A percentile compares a stretch with the other conserved stretches of the same genome.
Evolutionary conservation across 352 stramenopile species (phyloP).

Genomic region (Lagenidium sp.): DNA sequence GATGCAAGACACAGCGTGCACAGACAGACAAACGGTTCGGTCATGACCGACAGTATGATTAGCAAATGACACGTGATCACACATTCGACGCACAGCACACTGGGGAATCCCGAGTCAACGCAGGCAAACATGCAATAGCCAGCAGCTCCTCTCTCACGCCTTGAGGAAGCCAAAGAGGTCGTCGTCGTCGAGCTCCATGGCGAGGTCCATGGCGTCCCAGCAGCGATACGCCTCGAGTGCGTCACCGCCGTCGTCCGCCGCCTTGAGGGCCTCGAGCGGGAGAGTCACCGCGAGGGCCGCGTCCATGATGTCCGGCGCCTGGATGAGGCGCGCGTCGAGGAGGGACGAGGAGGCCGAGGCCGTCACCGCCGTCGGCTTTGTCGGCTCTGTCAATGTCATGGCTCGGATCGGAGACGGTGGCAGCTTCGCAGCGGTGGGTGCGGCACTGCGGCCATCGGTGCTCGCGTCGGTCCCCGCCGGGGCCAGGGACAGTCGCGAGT

Average conservation of each 20-base stretch:
- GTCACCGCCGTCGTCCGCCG: conserved; percentile 40
- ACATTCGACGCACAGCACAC: neutral
- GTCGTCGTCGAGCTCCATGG: conserved; percentile 78
- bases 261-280: neutral
- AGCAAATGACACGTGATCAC: neutral
- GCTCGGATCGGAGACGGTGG: neutral
- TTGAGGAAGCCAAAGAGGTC: conserved; percentile 85
- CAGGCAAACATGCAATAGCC: no score
- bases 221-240: conserved; percentile 55
- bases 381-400: neutral
- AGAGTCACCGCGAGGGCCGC: neutral
- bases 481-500: neutral
- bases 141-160: conserved; percentile 37
- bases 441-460: neutral
- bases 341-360: neutral
- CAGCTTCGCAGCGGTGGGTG: neutral
- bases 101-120: neutral
- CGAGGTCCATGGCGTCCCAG: conserved; percentile 78
- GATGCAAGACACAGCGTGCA: no score
- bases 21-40: neutral
- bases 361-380: neutral
- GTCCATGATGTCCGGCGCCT: neutral
- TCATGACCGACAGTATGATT: no score
- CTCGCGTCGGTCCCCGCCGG: neutral
- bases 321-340: neutral